Conservation (phyloP, 2,329 filamentous ascomycete genomes). For the Fusarium sp. region DNA sequence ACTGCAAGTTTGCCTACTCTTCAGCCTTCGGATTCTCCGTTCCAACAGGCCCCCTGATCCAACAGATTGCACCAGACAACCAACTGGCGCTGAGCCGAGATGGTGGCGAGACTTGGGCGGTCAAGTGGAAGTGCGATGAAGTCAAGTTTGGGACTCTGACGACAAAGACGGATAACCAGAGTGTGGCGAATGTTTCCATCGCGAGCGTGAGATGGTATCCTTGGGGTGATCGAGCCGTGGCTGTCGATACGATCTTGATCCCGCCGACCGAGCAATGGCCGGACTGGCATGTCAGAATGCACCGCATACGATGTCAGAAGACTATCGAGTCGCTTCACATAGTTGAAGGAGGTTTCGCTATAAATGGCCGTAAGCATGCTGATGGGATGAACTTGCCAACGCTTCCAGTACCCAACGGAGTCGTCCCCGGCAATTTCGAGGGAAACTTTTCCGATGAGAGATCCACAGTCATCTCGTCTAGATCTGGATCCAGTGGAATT, state of each 20-base stretch:
- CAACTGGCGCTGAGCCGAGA: constrained; percentile 46
- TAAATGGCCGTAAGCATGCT: not conserved
- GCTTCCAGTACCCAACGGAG: not conserved
- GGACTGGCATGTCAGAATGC: constrained; percentile 48
- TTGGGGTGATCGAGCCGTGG: constrained; percentile 43
- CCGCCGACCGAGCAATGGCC: constrained; percentile 47
- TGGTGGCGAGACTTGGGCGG: constrained; percentile 45
- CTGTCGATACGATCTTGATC: constrained; percentile 44
- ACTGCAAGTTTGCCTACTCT: constrained; percentile 60
- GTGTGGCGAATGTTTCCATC: not conserved
- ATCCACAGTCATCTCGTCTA: constrained; percentile 13
- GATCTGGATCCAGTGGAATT: constrained; percentile 25
- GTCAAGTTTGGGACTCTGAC: not conserved
- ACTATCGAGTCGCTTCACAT: constrained; percentile 5
- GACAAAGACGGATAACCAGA: not conserved
- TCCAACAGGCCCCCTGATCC: constrained; percentile 49
- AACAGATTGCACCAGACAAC: constrained; percentile 50
- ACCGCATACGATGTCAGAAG: constrained; percentile 16
- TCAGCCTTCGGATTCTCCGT: constrained; percentile 59
- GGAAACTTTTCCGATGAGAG: not conserved
- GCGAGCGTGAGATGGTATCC: constrained; percentile 35
- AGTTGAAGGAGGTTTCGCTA: constrained; percentile 37
- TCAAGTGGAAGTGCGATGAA: constrained; percentile 44
- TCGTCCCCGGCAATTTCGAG: not conserved
- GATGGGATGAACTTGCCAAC: constrained; percentile 16